phyloP scores from a whole-genome alignment of 305 asterid species.

The Andrographis paniculata region DNA sequence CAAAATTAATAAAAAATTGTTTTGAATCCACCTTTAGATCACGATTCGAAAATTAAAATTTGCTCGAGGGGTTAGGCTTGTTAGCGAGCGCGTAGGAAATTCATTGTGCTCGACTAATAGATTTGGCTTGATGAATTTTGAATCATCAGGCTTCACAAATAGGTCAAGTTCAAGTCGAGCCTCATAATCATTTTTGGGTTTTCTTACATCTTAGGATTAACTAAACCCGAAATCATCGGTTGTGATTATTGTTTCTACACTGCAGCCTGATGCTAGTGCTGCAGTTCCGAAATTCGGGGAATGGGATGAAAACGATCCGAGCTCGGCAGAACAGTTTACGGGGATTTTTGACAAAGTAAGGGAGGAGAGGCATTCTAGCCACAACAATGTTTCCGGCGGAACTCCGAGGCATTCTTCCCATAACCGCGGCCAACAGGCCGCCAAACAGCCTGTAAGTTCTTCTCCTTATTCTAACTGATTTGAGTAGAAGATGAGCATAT shows the following conservation, averaged over 20 bases:
- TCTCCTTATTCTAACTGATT: background rate
- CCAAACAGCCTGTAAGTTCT: slow-evolving; percentile 27
- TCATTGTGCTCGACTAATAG: too few species aligned
- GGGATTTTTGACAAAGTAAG: slow-evolving; percentile 50
- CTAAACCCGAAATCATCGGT: background rate
- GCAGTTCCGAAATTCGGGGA: slow-evolving; percentile 78
- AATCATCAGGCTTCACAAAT: too few species aligned
- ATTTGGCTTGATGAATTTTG: too few species aligned
- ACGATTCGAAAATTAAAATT: too few species aligned
- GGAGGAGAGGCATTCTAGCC: slow-evolving; percentile 29
- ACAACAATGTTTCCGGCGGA: slow-evolving; percentile 25
- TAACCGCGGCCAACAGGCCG: slow-evolving; percentile 15
- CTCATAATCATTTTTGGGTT: too few species aligned
- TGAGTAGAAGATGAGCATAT: too few species aligned
- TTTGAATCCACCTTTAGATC: too few species aligned
- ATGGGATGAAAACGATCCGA: slow-evolving; percentile 64
- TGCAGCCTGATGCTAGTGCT: slow-evolving; percentile 59
- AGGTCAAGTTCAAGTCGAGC: too few species aligned
- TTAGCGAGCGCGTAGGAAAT: too few species aligned
- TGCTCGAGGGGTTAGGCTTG: too few species aligned
- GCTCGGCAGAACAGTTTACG: slow-evolving; percentile 62
- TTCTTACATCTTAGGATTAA: background rate
- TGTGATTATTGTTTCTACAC: too few species aligned
- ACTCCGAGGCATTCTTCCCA: slow-evolving; percentile 31
- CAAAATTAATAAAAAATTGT: too few species aligned